phyloP scores from a whole-genome alignment of 345 rosid genomes.

The Kandelia obovata region DNA sequence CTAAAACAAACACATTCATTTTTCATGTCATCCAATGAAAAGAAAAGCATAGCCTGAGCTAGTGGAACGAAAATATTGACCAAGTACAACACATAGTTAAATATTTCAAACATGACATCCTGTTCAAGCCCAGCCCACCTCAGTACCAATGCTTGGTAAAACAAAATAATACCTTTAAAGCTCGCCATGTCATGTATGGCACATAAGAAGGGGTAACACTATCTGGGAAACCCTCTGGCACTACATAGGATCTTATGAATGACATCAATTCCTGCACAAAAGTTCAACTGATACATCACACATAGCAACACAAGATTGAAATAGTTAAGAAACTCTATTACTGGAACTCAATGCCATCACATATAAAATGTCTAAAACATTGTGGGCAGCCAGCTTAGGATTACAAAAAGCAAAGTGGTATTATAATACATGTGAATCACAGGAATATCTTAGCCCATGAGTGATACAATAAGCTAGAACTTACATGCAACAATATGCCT shows the following conservation, averaged over 20 bases:
- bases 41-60: slow-evolving; percentile 1
- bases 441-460: no score
- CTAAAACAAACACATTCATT: slow-evolving; percentile 32
- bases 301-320: no score
- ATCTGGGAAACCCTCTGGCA: slow-evolving; percentile 92
- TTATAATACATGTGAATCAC: no score
- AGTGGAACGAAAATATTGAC: neutral
- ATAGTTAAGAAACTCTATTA: no score
- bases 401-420: no score
- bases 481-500: no score
- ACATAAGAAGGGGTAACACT: slow-evolving; percentile 86
- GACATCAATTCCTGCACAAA: slow-evolving; percentile 72
- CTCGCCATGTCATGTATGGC: slow-evolving; percentile 98
- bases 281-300: slow-evolving; percentile 6
- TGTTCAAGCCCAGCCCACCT: neutral
- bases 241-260: slow-evolving; percentile 86
- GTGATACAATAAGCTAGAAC: no score
- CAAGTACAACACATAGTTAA: neutral
- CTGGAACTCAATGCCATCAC: no score
- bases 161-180: slow-evolving; percentile 60
- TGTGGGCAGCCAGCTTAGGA: no score
- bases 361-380: no score
- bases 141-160: slow-evolving; percentile 4
- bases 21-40: slow-evolving; percentile 1
- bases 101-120: neutral